These are phyloP conservation scores for Daldinia eschscholtzii DNA, from an alignment of 2,329 filamentous ascomycete genomes.

Conservation along the genomic window DNA sequence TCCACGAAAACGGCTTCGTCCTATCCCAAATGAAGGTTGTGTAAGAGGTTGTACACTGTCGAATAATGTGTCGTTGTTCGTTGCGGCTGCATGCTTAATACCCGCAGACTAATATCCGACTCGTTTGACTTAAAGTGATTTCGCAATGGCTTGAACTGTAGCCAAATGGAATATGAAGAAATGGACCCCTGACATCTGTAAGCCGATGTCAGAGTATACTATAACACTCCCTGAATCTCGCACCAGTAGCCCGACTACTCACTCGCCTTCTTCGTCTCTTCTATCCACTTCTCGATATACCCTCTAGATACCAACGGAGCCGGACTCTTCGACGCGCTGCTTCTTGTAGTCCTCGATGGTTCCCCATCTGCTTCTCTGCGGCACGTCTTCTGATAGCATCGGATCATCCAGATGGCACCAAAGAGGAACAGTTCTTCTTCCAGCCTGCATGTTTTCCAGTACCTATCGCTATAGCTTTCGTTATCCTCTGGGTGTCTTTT, in stretches of 20 bases:
- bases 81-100: not conserved
- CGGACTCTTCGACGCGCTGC: conserved; percentile 8
- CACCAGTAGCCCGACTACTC: not conserved
- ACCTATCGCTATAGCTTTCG: too few relatives aligned
- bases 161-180: not conserved
- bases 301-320: conserved; percentile 12
- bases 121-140: not conserved
- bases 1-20: not conserved
- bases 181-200: not conserved
- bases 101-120: not conserved
- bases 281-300: not conserved
- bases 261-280: not conserved
- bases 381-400: not conserved
- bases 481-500: too few relatives aligned
- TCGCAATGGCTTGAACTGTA: not conserved
- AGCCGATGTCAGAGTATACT: not conserved
- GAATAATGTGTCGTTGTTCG: not conserved
- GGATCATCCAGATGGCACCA: too few relatives aligned
- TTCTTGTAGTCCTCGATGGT: conserved; percentile 19
- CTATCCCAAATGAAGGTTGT: not conserved
- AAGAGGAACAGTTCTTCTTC: too few relatives aligned
- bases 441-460: too few relatives aligned
- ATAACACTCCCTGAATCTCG: too few relatives aligned
- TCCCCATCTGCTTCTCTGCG: not conserved
- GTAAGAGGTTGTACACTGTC: not conserved